phyloP scores from a whole-genome alignment of 345 rosid genomes.

The Populus euphratica region DNA sequence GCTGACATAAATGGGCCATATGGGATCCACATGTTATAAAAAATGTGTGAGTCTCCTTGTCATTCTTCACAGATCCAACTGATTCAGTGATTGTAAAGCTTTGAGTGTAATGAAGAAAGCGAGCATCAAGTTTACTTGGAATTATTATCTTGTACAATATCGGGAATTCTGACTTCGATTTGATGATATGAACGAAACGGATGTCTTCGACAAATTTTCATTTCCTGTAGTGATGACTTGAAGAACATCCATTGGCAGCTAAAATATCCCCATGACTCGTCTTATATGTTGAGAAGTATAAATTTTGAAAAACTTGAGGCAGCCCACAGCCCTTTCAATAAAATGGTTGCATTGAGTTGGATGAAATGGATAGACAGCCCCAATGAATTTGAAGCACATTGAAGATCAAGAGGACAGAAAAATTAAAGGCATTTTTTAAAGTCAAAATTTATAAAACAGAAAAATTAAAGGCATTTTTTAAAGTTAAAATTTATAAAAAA shows the following conservation, averaged over 20 bases:
- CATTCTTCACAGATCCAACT: conserved; percentile 7
- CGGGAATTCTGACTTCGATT: conserved; percentile 1
- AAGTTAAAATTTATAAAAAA: too few species aligned
- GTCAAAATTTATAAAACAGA: too few species aligned
- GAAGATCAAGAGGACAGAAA: background rate
- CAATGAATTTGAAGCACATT: background rate
- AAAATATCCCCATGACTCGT: background rate
- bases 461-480: too few species aligned
- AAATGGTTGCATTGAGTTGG: background rate
- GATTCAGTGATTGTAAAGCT: conserved; percentile 10
- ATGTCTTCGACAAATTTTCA: background rate
- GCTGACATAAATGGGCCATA: background rate
- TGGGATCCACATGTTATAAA: background rate
- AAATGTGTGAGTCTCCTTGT: background rate
- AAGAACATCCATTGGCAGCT: background rate
- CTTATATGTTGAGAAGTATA: background rate
- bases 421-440: background rate
- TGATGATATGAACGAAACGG: background rate
- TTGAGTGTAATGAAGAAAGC: background rate
- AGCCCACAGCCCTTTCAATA: background rate
- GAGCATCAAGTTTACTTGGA: background rate
- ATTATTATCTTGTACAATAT: background rate
- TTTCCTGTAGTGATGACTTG: background rate
- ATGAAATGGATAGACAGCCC: background rate
- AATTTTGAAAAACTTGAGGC: background rate